Percentiles rank a stretch among this genome's conserved stretches.
phyloP scores from a whole-genome alignment of 192 early-diverging fungal species.

The Glomus cerebriforme region DNA sequence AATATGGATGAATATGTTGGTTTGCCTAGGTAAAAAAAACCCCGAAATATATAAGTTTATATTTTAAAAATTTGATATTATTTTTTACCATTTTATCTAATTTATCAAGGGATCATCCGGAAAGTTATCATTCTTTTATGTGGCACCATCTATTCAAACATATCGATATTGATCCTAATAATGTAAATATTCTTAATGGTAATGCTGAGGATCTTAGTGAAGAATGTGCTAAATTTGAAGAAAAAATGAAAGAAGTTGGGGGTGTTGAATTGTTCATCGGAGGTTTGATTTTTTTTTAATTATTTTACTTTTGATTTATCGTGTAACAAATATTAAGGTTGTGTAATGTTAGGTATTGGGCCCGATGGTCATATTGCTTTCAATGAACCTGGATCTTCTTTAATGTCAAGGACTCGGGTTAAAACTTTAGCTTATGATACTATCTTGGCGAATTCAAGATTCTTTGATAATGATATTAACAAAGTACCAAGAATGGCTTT shows the following conservation, averaged over 20 bases:
- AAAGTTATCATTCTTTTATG: conserved; percentile 92
- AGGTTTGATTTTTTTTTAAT: conserved; percentile 44
- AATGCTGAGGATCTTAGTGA: conserved; percentile 79
- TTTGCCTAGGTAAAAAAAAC: conserved; percentile 60
- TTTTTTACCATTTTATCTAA: neutral
- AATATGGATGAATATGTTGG: conserved; percentile 93
- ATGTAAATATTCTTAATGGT: conserved; percentile 85
- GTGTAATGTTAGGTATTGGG: conserved; percentile 58
- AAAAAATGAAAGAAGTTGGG: conserved; percentile 74
- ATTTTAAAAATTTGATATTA: neutral
- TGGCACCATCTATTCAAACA: conserved; percentile 90
- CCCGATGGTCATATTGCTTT: conserved; percentile 93
- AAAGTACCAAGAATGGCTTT: conserved; percentile 86
- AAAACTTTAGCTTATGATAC: conserved; percentile 90
- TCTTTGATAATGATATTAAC: conserved; percentile 81
- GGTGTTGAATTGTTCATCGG: conserved; percentile 89
- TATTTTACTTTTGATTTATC: neutral
- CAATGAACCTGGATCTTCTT: conserved; percentile 86
- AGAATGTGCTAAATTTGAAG: conserved; percentile 81
- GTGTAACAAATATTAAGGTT: neutral
- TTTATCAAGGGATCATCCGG: conserved; percentile 70
- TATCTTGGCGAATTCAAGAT: conserved; percentile 83
- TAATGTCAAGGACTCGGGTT: conserved; percentile 78
- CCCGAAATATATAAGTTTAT: neutral
- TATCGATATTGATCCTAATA: conserved; percentile 77